Evolutionary conservation across 1,139 yeast species (phyloP).

Genomic region (Yamadazyma pseudoaaseri): DNA sequence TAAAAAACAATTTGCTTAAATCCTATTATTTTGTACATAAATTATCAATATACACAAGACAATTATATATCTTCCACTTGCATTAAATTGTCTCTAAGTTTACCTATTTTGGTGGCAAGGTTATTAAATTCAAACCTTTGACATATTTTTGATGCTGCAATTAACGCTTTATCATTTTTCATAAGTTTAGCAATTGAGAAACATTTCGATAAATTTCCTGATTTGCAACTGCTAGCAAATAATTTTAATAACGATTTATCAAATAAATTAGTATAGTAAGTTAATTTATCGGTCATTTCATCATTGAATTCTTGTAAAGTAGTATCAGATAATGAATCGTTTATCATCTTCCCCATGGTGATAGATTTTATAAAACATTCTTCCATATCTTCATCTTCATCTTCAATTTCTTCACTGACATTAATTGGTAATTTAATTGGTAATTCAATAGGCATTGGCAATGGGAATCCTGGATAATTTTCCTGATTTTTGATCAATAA

Average conservation of each 20-base stretch:
- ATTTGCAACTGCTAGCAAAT: slow-evolving; percentile 76
- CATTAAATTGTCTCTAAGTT: slow-evolving; percentile 55
- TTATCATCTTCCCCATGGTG: slow-evolving; percentile 50
- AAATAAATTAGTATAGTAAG: slow-evolving; percentile 49
- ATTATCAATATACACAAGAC: not conserved
- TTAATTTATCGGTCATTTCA: slow-evolving; percentile 48
- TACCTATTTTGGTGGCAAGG: slow-evolving; percentile 66
- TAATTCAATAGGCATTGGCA: slow-evolving; percentile 80
- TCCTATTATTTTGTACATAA: slow-evolving; percentile 1
- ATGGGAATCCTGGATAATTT: slow-evolving; percentile 63
- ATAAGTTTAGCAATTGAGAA: slow-evolving; percentile 67
- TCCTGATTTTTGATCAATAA: slow-evolving; percentile 66
- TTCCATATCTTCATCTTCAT: slow-evolving; percentile 35
- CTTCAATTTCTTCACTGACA: slow-evolving; percentile 11
- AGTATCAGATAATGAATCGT: slow-evolving; percentile 40
- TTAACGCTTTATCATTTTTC: slow-evolving; percentile 73
- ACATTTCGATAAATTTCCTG: slow-evolving; percentile 64
- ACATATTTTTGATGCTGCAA: slow-evolving; percentile 83
- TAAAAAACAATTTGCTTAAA: slow-evolving; percentile 51
- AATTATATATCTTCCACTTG: slow-evolving; percentile 18
- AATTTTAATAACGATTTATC: slow-evolving; percentile 76
- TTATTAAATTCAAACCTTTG: slow-evolving; percentile 68
- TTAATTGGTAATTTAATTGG: slow-evolving; percentile 64
- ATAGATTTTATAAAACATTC: slow-evolving; percentile 44
- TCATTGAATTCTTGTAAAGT: slow-evolving; percentile 38